These are phyloP conservation scores for Termitomyces heimii DNA, from an alignment of 768 basidiomycete genomes.

Conservation along the genomic window DNA sequence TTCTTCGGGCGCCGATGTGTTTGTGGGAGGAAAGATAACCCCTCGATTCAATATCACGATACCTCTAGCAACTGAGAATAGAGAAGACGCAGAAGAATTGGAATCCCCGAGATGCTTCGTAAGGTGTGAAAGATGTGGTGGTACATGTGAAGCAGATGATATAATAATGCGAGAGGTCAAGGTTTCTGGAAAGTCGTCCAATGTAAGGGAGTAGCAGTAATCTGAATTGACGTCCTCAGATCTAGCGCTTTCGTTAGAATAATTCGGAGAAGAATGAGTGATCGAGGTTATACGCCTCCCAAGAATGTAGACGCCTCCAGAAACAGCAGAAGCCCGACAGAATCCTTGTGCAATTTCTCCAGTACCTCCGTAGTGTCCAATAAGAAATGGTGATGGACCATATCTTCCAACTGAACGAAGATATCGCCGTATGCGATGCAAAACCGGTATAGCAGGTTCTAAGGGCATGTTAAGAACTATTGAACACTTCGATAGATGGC, in stretches of 20 bases:
- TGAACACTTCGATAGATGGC: slow-evolving; percentile 8
- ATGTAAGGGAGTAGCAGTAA: slow-evolving; percentile 35
- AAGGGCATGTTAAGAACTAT: slow-evolving; percentile 1
- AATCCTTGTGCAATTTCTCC: slow-evolving; percentile 94
- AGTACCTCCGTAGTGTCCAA: slow-evolving; percentile 92
- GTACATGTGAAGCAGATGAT: slow-evolving; percentile 34
- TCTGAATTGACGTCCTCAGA: neutral
- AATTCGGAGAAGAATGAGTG: slow-evolving; percentile 5
- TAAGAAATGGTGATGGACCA: slow-evolving; percentile 74
- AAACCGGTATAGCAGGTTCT: slow-evolving; percentile 65
- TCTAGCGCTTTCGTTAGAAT: neutral
- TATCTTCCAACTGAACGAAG: slow-evolving; percentile 81
- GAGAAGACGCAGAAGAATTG: neutral
- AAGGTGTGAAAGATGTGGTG: slow-evolving; percentile 18
- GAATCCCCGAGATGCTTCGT: slow-evolving; percentile 12
- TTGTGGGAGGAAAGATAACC: slow-evolving; percentile 19
- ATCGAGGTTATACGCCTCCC: slow-evolving; percentile 39
- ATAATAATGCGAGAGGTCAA: slow-evolving; percentile 53
- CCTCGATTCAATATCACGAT: slow-evolving; percentile 33
- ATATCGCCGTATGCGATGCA: slow-evolving; percentile 68
- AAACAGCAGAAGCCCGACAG: slow-evolving; percentile 81
- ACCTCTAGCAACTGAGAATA: slow-evolving; percentile 19
- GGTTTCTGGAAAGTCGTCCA: slow-evolving; percentile 58
- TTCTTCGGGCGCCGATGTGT: slow-evolving; percentile 1
- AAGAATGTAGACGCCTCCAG: slow-evolving; percentile 68